A percentile compares a stretch with the other conserved stretches of the same genome.
Evolutionary conservation across 768 basidiomycete species (phyloP).

Genomic region (Tremella yokohamensis): DNA sequence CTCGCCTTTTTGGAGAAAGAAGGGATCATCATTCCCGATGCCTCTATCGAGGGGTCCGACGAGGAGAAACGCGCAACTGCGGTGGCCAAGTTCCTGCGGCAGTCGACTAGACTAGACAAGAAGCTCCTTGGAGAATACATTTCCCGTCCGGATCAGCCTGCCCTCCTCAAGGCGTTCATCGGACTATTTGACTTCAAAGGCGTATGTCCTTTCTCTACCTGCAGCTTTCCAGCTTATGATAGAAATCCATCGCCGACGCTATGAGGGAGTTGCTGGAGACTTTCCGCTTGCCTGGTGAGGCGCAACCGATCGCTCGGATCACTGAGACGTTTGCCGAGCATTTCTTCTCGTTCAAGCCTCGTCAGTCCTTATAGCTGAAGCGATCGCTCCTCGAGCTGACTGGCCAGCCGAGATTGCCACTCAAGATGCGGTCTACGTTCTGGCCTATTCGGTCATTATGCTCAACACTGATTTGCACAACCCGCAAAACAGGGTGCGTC

Average conservation of each 20-base stretch:
- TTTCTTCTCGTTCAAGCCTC: conserved; percentile 80
- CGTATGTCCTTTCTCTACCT: conserved; percentile 55
- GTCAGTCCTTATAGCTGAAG: conserved; percentile 52
- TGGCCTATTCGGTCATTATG: conserved; percentile 95
- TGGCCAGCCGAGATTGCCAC: conserved; percentile 74
- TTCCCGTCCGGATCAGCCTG: conserved; percentile 79
- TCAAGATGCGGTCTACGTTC: conserved; percentile 88
- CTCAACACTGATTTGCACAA: conserved; percentile 96
- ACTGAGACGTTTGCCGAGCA: conserved; percentile 90
- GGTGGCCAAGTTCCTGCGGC: conserved; percentile 81
- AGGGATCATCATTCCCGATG: conserved; percentile 61
- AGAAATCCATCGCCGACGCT: conserved; percentile 95
- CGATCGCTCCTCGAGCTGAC: conserved; percentile 7
- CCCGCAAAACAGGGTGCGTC: conserved; percentile 77
- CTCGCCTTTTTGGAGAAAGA: conserved; percentile 89
- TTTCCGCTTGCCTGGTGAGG: conserved; percentile 90
- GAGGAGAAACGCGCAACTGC: conserved; percentile 35
- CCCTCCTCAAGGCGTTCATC: conserved; percentile 81
- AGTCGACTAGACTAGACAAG: conserved; percentile 80
- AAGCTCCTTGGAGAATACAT: conserved; percentile 88
- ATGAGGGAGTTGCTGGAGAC: conserved; percentile 90
- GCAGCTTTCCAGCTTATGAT: not conserved
- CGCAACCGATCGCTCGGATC: conserved; percentile 88
- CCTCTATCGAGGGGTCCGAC: conserved; percentile 23
- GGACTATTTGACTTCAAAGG: conserved; percentile 81